These are phyloP conservation scores for Linum trigynum DNA, from an alignment of 345 rosid genomes.

Conservation along the genomic window DNA sequence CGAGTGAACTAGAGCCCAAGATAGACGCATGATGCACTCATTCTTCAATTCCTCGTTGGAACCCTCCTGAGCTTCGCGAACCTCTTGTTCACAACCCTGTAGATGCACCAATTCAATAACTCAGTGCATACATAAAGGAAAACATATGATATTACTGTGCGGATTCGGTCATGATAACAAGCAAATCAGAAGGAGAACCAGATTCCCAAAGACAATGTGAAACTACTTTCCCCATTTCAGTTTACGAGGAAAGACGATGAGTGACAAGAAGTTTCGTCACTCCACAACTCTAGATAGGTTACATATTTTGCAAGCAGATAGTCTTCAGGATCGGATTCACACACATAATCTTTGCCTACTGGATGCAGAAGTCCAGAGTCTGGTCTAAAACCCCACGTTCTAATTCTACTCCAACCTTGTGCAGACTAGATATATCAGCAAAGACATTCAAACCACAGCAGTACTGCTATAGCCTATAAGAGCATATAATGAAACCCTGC, in stretches of 20 bases:
- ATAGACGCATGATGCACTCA: constrained; percentile 57
- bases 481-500: no score
- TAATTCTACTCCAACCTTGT: not conserved
- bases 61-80: constrained; percentile 45
- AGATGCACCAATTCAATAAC: not conserved
- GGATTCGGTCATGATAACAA: no score
- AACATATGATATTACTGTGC: no score
- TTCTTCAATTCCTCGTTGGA: constrained; percentile 37
- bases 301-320: not conserved
- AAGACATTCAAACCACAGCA: not conserved
- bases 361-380: not conserved
- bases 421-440: not conserved
- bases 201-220: no score
- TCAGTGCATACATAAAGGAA: no score
- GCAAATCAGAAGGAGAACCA: no score
- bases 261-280: not conserved
- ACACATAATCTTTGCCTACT: not conserved
- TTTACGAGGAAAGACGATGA: no score
- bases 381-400: not conserved
- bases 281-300: not conserved
- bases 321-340: not conserved
- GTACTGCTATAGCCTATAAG: not conserved
- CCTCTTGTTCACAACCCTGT: constrained; percentile 75
- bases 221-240: no score
- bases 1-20: constrained; percentile 88